Evolutionary conservation across 164 flowering plant species (phyloP).

Genomic region (Macadamia tetraphylla): DNA sequence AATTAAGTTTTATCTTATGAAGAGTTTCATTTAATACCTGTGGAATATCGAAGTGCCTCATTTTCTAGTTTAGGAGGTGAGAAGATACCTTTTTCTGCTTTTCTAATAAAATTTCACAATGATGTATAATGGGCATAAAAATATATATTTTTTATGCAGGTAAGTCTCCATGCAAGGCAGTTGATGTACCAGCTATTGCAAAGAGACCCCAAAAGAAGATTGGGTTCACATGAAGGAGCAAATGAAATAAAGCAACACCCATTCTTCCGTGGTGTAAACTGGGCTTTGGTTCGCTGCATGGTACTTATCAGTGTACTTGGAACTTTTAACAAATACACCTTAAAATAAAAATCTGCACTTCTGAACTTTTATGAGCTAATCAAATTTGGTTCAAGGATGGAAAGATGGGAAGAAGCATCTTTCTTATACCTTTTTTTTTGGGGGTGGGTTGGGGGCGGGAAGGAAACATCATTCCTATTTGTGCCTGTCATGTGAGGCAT

Average conservation of each 20-base stretch:
- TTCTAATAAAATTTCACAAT: background rate
- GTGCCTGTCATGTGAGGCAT: too few relatives aligned
- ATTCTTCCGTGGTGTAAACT: slow-evolving; percentile 82
- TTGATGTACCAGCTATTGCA: slow-evolving; percentile 71
- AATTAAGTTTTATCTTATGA: too few relatives aligned
- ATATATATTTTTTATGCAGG: slow-evolving; percentile 42
- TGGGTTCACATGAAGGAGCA: slow-evolving; percentile 90
- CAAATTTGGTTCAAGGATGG: too few relatives aligned
- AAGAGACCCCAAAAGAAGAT: slow-evolving; percentile 71
- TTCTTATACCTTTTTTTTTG: too few relatives aligned
- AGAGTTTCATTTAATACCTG: too few relatives aligned
- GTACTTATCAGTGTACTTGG: slow-evolving; percentile 20
- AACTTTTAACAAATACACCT: too few relatives aligned
- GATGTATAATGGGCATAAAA: background rate
- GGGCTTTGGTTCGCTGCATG: slow-evolving; percentile 94
- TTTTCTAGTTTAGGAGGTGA: background rate
- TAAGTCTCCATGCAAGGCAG: slow-evolving; percentile 69
- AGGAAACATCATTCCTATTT: too few relatives aligned
- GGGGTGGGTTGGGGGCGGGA: too few relatives aligned
- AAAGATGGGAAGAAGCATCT: too few relatives aligned
- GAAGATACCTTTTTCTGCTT: too few relatives aligned
- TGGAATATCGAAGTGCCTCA: background rate
- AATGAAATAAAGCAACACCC: slow-evolving; percentile 85
- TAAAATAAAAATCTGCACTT: too few relatives aligned
- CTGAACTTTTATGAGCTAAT: too few relatives aligned